phyloP scores from a whole-genome alignment of 208 protist species.

The Paratrypanosoma confusum region DNA sequence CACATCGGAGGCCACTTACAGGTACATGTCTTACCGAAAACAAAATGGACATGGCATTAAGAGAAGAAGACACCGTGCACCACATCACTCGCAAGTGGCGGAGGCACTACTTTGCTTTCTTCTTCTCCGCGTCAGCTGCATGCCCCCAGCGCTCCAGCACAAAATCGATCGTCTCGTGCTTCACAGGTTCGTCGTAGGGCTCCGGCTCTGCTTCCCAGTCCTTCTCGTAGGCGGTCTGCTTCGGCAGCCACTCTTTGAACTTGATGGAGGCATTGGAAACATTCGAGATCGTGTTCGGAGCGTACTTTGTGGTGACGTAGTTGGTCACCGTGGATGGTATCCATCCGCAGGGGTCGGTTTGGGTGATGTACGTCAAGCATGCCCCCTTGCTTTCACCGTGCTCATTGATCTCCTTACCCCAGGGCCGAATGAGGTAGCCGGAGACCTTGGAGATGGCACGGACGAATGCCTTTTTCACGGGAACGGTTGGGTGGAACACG shows the following conservation, averaged over 20 bases:
- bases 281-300: conserved; percentile 54
- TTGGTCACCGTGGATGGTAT: conserved; percentile 75
- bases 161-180: too few relatives aligned
- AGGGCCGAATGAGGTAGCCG: conserved; percentile 76
- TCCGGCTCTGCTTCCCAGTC: conserved; percentile 29
- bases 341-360: conserved; percentile 72
- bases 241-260: conserved; percentile 51
- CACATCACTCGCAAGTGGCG: too few relatives aligned
- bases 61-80: too few relatives aligned
- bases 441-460: conserved; percentile 70
- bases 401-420: conserved; percentile 14
- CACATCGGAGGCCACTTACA: too few relatives aligned
- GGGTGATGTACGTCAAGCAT: conserved; percentile 76
- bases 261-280: conserved; percentile 29
- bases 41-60: too few relatives aligned
- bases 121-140: too few relatives aligned
- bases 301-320: conserved; percentile 64
- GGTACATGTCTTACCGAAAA: too few relatives aligned
- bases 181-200: too few relatives aligned
- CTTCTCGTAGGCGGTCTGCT: conserved; percentile 49
- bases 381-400: conserved; percentile 28
- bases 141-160: too few relatives aligned
- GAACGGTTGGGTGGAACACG: conserved; percentile 52
- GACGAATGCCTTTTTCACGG: conserved; percentile 31
- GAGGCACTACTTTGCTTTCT: too few relatives aligned